Base-by-base conservation (phyloP, 208 protist species). In the Acanthamoeba castellanii region DNA sequence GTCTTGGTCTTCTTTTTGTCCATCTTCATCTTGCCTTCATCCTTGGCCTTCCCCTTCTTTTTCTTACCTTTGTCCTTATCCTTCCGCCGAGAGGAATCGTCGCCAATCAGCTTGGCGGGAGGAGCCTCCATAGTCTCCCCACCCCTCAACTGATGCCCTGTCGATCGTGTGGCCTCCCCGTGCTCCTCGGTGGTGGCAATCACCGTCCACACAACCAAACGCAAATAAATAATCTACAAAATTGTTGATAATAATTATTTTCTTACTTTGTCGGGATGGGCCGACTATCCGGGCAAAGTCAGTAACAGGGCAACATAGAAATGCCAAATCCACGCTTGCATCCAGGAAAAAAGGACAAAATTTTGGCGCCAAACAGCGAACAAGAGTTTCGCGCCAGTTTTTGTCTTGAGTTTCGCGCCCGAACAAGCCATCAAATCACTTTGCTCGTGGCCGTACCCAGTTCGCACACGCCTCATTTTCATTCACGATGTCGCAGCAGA, bases 401-500 rank as follows among this genome's bases (percentile, higher is more conserved):
- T 37, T 37, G 37, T 37, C 37, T 37, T 37, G 37, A 37, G 55
- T 59, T 59, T 20, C 55, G 16, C 20, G 55, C 55, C 55, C 55
- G 55, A 59, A 59, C 55, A 13, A 37, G 37, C 37, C 37, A 37
- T 37, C 37, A 55, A 18, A 11, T 11, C 50, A 8, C 30, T 27
- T 72, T 72, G 22, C 66, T 72, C 22, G 66, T 34, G 37, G 37
- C 37, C 37, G 37, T 37, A 37, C 22, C 22, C 30, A 27, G 9
- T 34, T 34, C 22, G 11, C 66, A 72, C 22, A 27, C 50, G 9
- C 66, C 22, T 27, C 18, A 13, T 9, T 72, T n/a, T 4, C 22
- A 82, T 16, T 11, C 89, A 55, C 16, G 32, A 94, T 94, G 89
- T 94, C 89, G 45, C 89, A 95, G 34, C 37, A 95, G 81, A 99